phyloP scores from a whole-genome alignment of 495 filamentous ascomycete species.

The Bacidia rubella region DNA sequence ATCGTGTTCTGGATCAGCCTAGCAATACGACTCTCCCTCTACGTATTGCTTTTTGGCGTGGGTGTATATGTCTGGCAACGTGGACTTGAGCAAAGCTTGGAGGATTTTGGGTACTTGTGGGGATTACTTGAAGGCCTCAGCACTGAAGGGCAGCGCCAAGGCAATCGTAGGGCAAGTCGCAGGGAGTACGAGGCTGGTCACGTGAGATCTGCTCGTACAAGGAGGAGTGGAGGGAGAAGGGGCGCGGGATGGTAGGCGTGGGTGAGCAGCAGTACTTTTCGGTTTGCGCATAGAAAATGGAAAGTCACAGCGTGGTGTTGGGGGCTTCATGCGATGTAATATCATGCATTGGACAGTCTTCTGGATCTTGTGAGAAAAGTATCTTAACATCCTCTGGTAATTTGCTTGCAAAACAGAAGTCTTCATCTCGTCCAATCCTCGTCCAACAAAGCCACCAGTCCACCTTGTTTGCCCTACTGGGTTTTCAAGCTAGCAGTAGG shows the following conservation, averaged over 20 bases:
- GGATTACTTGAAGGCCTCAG: slow-evolving; percentile 43
- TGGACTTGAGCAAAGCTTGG: slow-evolving; percentile 45
- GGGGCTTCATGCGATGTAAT: not conserved
- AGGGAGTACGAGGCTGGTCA: slow-evolving; percentile 16
- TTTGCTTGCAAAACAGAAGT: too few species aligned
- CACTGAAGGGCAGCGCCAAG: slow-evolving; percentile 37
- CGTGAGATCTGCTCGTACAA: slow-evolving; percentile 9
- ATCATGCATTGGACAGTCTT: too few species aligned
- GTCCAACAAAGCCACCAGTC: too few species aligned
- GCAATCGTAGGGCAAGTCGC: slow-evolving; percentile 13
- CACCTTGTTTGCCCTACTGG: too few species aligned
- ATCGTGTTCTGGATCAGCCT: slow-evolving; percentile 63
- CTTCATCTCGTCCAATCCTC: too few species aligned
- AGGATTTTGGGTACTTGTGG: slow-evolving; percentile 43
- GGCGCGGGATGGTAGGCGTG: slow-evolving; percentile 19
- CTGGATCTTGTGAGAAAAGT: too few species aligned
- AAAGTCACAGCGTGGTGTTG: not conserved
- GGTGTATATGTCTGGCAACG: slow-evolving; percentile 45
- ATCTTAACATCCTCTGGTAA: too few species aligned
- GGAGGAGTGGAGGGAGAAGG: slow-evolving; percentile 20
- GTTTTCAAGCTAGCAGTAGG: too few species aligned
- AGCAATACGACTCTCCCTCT: slow-evolving; percentile 44
- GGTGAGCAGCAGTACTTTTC: too few species aligned
- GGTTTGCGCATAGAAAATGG: not conserved
- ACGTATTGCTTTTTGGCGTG: slow-evolving; percentile 35